A percentile compares a stretch with the other conserved stretches of the same genome.
Evolutionary conservation across 2,329 filamentous ascomycete species (phyloP).

Genomic region (Penicillium oxalicum): DNA sequence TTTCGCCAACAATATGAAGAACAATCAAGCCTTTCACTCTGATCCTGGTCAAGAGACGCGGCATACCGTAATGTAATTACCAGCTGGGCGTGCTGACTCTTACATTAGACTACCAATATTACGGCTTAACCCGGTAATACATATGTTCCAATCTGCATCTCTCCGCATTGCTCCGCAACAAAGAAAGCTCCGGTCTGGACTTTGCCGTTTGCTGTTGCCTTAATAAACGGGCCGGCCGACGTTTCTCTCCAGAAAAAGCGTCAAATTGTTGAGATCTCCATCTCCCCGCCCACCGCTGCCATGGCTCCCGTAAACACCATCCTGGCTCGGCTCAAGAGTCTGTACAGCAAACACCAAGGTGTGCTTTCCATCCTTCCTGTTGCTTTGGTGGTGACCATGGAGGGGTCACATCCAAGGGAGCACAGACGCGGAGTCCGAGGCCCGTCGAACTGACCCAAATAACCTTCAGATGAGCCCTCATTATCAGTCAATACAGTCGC

Average conservation of each 20-base stretch:
- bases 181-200: not conserved
- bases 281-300: not conserved
- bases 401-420: not conserved
- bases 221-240: not conserved
- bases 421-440: constrained; percentile 2
- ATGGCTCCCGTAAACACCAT: constrained; percentile 32
- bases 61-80: not conserved
- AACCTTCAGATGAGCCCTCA: constrained; percentile 30
- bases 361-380: constrained; percentile 2
- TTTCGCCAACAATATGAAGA: too few relatives aligned
- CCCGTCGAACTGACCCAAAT: constrained; percentile 11
- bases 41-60: too few relatives aligned
- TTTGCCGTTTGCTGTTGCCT: not conserved
- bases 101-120: not conserved
- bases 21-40: too few relatives aligned
- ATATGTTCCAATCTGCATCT: not conserved
- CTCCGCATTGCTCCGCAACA: not conserved
- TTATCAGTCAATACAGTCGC: constrained; percentile 34
- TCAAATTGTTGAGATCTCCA: not conserved
- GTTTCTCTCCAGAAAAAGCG: not conserved
- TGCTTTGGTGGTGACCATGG: not conserved
- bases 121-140: not conserved
- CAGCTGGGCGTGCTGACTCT: not conserved
- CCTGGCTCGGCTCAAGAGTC: constrained; percentile 27
- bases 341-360: constrained; percentile 31